Percentiles rank a stretch among this genome's conserved stretches.
These are phyloP conservation scores for Chrysanthemum seticuspe DNA, from an alignment of 129 eudicot species.

Conservation along the genomic window DNA sequence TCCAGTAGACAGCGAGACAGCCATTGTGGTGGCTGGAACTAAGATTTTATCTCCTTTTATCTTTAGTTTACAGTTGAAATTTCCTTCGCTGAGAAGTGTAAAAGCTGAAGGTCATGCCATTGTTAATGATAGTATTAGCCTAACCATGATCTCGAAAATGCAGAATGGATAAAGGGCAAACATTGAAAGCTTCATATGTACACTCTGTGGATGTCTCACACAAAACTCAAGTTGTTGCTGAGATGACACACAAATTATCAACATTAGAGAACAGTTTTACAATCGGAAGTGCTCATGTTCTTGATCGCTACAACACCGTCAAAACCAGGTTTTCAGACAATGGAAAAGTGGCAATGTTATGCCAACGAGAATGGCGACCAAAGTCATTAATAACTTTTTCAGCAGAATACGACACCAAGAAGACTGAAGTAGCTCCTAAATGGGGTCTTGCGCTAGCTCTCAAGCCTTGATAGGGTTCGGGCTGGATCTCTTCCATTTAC, in stretches of 20 bases:
- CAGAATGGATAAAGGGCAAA: conserved; percentile 86
- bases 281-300: conserved; percentile 64
- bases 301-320: conserved; percentile 58
- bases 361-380: conserved; percentile 94
- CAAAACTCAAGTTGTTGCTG: conserved; percentile 74
- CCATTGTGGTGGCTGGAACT: too few relatives aligned
- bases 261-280: conserved; percentile 62
- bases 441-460: conserved; percentile 74
- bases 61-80: too few relatives aligned
- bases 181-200: conserved; percentile 78
- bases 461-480: conserved; percentile 49
- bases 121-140: not conserved
- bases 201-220: conserved; percentile 58
- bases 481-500: not conserved
- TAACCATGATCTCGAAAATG: conserved; percentile 11
- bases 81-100: not conserved
- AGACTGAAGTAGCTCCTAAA: conserved; percentile 52
- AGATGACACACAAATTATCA: conserved; percentile 68
- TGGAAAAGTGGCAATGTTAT: conserved; percentile 68
- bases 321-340: conserved; percentile 66
- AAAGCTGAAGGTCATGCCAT: not conserved
- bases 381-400: conserved; percentile 77
- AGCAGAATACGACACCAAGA: conserved; percentile 73
- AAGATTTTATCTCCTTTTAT: too few relatives aligned
- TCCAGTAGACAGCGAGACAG: too few relatives aligned